Base-by-base conservation (phyloP, 768 basidiomycete species). In the Xerocomus potaroensis region DNA sequence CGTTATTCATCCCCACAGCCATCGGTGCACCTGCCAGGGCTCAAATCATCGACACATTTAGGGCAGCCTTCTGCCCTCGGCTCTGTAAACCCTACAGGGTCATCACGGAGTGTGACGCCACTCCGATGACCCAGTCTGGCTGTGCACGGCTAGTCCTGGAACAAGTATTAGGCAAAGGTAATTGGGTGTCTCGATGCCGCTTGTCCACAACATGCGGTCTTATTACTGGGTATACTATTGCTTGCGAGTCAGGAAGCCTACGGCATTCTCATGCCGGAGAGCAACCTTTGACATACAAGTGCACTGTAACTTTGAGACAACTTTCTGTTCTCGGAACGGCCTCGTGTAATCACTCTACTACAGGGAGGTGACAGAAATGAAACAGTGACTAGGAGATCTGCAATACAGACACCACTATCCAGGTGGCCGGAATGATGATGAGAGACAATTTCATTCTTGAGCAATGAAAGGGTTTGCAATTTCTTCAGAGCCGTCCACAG, bases 401-500 rank as follows among this genome's bases (percentile, higher is more conserved):
- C n/a, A 22, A 23, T 14, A 15, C 37, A 16, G 19, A 31, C 22
- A 37, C 5, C n/a, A 14, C 12, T 32, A 32, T n/a, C n/a, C 26
- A 27, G 5, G 26, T 27, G 6, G 26, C 10, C 26, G 26, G n/a
- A 22, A 16, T 30, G 43, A 23, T 12, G 18, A 41, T 16, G 16
- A 8, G 26, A 6, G 23, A 16, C 11, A 24, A 3, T 5, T 11
- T 66, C 43, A 84, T 58, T 90, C 87, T 61, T 84, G 83, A 4
- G 77, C 73, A 41, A 79, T 55, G 72, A 95, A 95, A 3, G 91
- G 91, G 66, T 95, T 94, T 12, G 85, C 83, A 45, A 95, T 94
- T 65, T 94, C 91, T 65, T 94, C 92, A 47, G 82, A 92, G 46
- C 95, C 95, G 55, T 98, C 95, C 11, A 93, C 87, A 3, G 95